Conservation (phyloP, 257 asterid species). For the Solanum medicagineum region DNA sequence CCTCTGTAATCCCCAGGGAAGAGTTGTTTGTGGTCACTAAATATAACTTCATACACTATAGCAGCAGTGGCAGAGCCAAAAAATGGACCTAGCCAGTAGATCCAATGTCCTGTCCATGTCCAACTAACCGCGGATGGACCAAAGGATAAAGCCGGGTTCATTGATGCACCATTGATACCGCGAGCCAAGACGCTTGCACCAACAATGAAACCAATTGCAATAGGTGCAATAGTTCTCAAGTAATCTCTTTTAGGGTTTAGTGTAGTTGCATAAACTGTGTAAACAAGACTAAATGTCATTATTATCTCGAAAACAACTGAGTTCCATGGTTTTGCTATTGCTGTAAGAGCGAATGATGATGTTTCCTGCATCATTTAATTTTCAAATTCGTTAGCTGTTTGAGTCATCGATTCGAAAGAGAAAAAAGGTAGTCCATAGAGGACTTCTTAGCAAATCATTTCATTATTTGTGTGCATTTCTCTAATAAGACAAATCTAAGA, state of each 20-base stretch:
- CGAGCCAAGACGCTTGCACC: conserved; percentile 82
- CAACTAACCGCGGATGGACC: conserved; percentile 77
- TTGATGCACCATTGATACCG: conserved; percentile 68
- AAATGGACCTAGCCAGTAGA: conserved; percentile 73
- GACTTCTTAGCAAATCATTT: background rate
- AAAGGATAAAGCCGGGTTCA: conserved; percentile 79
- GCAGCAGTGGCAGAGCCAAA: conserved; percentile 57
- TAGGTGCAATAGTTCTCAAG: conserved; percentile 59
- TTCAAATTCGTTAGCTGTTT: background rate
- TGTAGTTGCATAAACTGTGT: conserved; percentile 31
- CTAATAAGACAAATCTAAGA: background rate
- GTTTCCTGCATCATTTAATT: conserved; percentile 31
- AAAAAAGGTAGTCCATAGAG: background rate
- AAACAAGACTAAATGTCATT: background rate
- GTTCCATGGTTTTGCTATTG: conserved; percentile 37
- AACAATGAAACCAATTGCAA: conserved; percentile 71
- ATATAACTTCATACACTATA: conserved; percentile 38
- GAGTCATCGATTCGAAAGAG: too few relatives aligned
- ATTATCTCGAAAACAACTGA: conserved; percentile 4
- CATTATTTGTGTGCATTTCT: background rate
- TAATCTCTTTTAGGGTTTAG: conserved; percentile 71
- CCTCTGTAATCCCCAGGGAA: conserved; percentile 35
- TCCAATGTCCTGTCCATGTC: conserved; percentile 74
- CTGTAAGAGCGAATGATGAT: conserved; percentile 48
- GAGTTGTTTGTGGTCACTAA: conserved; percentile 32